Base-by-base conservation (phyloP, 345 rosid species). In the Aquilaria malaccensis region DNA sequence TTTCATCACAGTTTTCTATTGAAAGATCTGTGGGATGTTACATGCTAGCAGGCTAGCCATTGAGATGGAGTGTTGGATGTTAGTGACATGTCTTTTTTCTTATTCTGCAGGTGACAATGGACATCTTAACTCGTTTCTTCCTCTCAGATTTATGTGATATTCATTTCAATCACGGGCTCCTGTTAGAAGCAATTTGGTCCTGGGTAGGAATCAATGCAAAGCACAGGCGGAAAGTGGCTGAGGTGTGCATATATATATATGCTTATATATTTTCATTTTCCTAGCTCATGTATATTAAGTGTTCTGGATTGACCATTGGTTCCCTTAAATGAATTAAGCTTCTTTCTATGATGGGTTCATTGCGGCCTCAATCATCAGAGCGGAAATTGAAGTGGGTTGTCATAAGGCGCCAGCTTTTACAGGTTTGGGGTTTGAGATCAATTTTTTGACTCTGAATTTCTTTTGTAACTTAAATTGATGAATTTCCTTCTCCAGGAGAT, bases 171-270 rank as follows among this genome's bases (percentile, higher is more conserved):
- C 98, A 93, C 62, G 96, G 96, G 77, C 82, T 84, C 63, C 76
- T 93, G 70, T 80, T 93, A 43, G 88, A 89, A 67, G 93, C 96
- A 49, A 89, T 89, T 67, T 93, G 98, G 98, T 80, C 89, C 43
- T 93, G 98, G 97, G 81, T 79, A 58, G 98, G 98, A 80, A 81
- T 93, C 67, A 89, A 75, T 67, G 83, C 83, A 54, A 96, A 89
- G 71, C 89, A 85, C 60, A 83, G 94, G 60, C 82, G 67, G 53
- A 89, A 87, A 84, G 97, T 87, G 46, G 98, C 97, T 55, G 98
- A 93, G 98, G 98, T 87, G 74, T 62, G 52, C 59, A 33, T 50
- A 9, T 68, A 54, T 68, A 54, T 47, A 58, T 56, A 7, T 56
- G 61, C 54, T 50, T 68, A 13, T 59, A 3, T 48, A 48, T 9